Percentiles rank a stretch among this genome's conserved stretches.
Conservation (phyloP, 352 stramenopile species). For the Globisporangium acanthophoron region DNA sequence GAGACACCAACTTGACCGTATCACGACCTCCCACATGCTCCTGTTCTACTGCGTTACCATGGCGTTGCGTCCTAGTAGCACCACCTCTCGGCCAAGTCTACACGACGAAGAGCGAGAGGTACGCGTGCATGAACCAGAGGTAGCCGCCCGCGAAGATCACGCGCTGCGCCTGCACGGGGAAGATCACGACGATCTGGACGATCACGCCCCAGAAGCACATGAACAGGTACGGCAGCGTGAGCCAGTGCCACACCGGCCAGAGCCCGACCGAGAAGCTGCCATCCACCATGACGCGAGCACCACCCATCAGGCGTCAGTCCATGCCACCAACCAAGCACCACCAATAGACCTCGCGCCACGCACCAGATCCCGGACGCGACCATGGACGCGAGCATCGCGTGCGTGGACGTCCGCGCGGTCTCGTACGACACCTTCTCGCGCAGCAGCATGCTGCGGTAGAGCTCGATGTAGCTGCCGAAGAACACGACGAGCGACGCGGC, state of each 20-base stretch:
- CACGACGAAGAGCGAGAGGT: conserved; percentile 39
- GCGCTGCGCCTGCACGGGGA: conserved; percentile 52
- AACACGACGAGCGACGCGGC: conserved; percentile 46
- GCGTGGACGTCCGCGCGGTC: conserved; percentile 54
- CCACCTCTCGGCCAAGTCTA: neutral
- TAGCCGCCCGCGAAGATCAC: conserved; percentile 55
- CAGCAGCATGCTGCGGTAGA: conserved; percentile 53
- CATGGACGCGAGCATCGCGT: conserved; percentile 62
- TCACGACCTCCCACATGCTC: too few relatives aligned
- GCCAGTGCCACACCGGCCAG: conserved; percentile 71
- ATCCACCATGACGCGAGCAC: neutral
- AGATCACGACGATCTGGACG: conserved; percentile 58
- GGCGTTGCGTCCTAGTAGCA: neutral
- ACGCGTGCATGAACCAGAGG: conserved; percentile 75
- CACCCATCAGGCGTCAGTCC: neutral
- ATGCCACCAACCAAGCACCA: neutral
- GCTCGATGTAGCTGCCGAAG: conserved; percentile 66
- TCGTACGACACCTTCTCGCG: conserved; percentile 62
- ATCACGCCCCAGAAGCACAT: conserved; percentile 82
- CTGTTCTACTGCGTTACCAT: neutral
- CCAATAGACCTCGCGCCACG: neutral
- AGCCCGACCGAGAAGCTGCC: conserved; percentile 64
- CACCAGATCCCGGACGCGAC: conserved; percentile 50
- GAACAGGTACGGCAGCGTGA: conserved; percentile 72
- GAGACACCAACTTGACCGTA: neutral